Conservation (phyloP, 306 rosid species). For the Vicia faba region DNA sequence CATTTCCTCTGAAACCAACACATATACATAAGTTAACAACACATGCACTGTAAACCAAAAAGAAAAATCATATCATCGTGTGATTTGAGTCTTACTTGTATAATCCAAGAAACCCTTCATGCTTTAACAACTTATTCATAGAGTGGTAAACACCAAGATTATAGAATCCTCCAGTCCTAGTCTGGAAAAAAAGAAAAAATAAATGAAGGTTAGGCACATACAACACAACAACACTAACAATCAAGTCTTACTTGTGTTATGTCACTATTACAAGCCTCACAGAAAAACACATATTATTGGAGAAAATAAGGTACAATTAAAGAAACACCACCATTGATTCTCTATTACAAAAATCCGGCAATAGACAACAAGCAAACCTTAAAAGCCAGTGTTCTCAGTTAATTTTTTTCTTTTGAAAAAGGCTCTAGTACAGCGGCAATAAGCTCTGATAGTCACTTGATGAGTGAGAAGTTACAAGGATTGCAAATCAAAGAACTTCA, state of each 20-base stretch:
- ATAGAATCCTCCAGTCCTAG: constrained; percentile 83
- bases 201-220: constrained; percentile 1
- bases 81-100: constrained; percentile 64
- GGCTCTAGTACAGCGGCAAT: constrained; percentile 4
- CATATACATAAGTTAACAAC: constrained; percentile 26
- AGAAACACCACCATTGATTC: background rate
- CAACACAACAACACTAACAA: background rate
- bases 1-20: constrained; percentile 79
- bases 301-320: constrained; percentile 4
- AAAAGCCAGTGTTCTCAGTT: constrained; percentile 17
- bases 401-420: background rate
- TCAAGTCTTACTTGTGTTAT: background rate
- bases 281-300: background rate
- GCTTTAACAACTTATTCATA: constrained; percentile 63
- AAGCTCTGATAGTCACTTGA: constrained; percentile 12
- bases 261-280: background rate
- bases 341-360: background rate
- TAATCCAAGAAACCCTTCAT: constrained; percentile 83
- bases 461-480: background rate
- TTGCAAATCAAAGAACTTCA: constrained; percentile 25
- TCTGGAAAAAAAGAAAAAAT: constrained; percentile 43
- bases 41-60: background rate
- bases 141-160: constrained; percentile 78
- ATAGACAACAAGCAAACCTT: constrained; percentile 12
- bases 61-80: background rate